A percentile compares a stretch with the other conserved stretches of the same genome.
Conservation (phyloP, 768 basidiomycete genomes). For the Leccinum boreale region DNA sequence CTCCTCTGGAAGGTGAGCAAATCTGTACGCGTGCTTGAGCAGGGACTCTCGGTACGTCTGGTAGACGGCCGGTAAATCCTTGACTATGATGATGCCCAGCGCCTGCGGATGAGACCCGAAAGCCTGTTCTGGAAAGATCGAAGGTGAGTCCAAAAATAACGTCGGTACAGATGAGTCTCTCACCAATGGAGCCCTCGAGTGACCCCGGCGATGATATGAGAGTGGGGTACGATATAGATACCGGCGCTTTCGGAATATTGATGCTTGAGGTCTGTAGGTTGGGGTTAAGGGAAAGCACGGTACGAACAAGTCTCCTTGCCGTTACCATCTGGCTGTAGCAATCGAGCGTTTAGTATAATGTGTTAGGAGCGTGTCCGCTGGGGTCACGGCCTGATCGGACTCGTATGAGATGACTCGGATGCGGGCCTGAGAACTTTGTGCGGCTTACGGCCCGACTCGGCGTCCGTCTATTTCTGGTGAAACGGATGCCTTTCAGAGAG, state of each 20-base stretch:
- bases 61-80: constrained; percentile 75
- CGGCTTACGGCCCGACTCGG: neutral
- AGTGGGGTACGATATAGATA: constrained; percentile 60
- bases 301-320: constrained; percentile 16
- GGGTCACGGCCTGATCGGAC: too few relatives aligned
- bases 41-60: constrained; percentile 61
- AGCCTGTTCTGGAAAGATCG: constrained; percentile 53
- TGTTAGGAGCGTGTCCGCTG: neutral
- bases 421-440: neutral
- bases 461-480: too few relatives aligned
- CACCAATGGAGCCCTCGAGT: constrained; percentile 62
- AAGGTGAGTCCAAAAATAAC: neutral
- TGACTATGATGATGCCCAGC: constrained; percentile 78
- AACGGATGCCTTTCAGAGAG: too few relatives aligned
- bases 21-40: constrained; percentile 70
- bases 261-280: constrained; percentile 12
- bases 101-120: constrained; percentile 78
- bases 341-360: neutral
- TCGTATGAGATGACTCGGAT: too few relatives aligned
- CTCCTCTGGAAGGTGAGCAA: constrained; percentile 66
- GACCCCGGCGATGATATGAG: constrained; percentile 52
- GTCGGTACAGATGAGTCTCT: constrained; percentile 9
- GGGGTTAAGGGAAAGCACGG: constrained; percentile 2
- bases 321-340: neutral
- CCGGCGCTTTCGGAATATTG: constrained; percentile 18